phyloP scores from a whole-genome alignment of 768 basidiomycete species.

The Dictyophora rubrovolvata region DNA sequence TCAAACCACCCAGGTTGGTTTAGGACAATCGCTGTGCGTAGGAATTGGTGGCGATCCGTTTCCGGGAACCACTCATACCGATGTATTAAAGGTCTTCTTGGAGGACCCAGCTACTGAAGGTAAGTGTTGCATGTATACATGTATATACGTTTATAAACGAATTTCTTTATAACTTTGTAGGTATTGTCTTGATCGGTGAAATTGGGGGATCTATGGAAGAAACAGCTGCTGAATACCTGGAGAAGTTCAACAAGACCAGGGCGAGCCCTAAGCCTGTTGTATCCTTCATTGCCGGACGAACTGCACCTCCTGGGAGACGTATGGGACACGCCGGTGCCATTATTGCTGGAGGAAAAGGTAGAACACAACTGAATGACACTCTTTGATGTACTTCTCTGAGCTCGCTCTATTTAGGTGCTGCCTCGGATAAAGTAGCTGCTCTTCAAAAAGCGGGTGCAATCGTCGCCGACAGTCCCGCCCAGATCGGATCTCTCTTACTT shows the following conservation, averaged over 20 bases:
- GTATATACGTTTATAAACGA: background rate
- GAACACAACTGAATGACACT: conserved; percentile 8
- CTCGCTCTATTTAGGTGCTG: conserved; percentile 49
- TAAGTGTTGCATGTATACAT: conserved; percentile 20
- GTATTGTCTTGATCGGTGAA: conserved; percentile 97
- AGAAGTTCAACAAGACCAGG: conserved; percentile 84
- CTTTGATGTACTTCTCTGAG: background rate
- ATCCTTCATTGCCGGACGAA: conserved; percentile 95
- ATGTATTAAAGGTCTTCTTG: conserved; percentile 93
- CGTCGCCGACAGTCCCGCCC: conserved; percentile 91
- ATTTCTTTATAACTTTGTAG: conserved; percentile 26
- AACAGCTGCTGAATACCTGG: conserved; percentile 94
- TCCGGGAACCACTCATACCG: conserved; percentile 91
- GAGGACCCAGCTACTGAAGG: conserved; percentile 92
- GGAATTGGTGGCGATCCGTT: conserved; percentile 98
- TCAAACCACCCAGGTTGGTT: conserved; percentile 90
- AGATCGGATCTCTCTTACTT: conserved; percentile 85
- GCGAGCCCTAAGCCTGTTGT: conserved; percentile 88
- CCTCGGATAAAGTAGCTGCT: conserved; percentile 86
- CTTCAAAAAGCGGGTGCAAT: conserved; percentile 86
- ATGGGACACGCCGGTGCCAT: conserved; percentile 99
- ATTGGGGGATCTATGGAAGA: conserved; percentile 99
- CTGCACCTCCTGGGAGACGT: conserved; percentile 93
- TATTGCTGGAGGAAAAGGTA: conserved; percentile 94
- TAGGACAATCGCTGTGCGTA: conserved; percentile 93